Base-by-base conservation (phyloP, 2,329 filamentous ascomycete species). In the Metarhizium rileyi region DNA sequence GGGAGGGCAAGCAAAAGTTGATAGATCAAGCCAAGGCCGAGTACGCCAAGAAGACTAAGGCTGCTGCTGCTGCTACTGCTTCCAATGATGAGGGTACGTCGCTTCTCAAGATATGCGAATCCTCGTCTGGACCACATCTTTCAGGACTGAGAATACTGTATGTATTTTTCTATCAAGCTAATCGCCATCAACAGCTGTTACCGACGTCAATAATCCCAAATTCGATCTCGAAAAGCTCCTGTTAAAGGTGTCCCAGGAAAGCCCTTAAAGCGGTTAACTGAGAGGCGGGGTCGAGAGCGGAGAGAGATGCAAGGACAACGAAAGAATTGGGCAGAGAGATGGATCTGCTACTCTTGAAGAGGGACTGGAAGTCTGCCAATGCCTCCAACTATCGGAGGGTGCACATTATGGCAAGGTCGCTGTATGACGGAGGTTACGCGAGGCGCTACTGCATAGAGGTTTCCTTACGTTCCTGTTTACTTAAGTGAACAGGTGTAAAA, bases 21-120 rank as follows among this genome's bases (percentile, higher is more conserved):
- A 97, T 98, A 76, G 75, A 86, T 63, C 80, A 95, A 73, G 93
- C 93, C 59, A 96, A 94, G 82, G 81, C 83, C 52, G 90, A 93
- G 72, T 98, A 84, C 72, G 77, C 80, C 63, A 93, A 86, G 81
- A 66, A 70, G 62, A 87, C 86, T 77, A 84, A 80, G n/a, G n/a
- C n/a, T 63, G 71, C 76, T 44, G 59, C 69, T 53, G 35, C 65
- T 49, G 58, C 69, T 52, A 36, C 66, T 50, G 55, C 64, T 44
- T 60, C 62, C 27, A 57, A 57, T 50, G 56, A 66, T 50, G 62
- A 62, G 58, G 63, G 65, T 65, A 63, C 47, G 61, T 59, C 51
- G 48, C 20, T 20, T 23, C 22, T 14, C 20, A 22, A 30, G 22
- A n/a, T 36, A 25, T 4, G 4, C 12, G 16, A 18, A n/a, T 33